A percentile compares a stretch with the other conserved stretches of the same genome.
These are phyloP conservation scores for Eimeria sp. DNA, from an alignment of 169 alveolate species.

Conservation along the genomic window DNA sequence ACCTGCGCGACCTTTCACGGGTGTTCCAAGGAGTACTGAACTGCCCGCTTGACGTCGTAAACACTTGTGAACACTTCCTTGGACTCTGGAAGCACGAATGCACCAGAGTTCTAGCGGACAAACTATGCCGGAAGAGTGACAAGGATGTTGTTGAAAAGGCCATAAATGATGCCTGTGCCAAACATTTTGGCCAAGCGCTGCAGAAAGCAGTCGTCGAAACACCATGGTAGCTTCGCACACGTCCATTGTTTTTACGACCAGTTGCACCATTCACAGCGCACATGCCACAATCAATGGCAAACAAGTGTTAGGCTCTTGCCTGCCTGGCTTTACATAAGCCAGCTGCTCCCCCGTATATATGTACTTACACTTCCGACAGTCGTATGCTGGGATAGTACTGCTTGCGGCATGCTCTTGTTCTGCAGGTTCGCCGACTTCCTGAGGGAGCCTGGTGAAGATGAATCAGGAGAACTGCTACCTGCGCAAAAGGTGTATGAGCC, in stretches of 20 bases:
- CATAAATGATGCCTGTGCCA: conserved; percentile 87
- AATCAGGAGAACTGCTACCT: conserved; percentile 91
- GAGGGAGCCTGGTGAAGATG: conserved; percentile 90
- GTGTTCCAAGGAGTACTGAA: conserved; percentile 96
- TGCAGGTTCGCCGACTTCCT: conserved; percentile 91
- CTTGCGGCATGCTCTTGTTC: conserved; percentile 1
- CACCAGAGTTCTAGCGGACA: conserved; percentile 98
- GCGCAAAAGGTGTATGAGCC: conserved; percentile 92
- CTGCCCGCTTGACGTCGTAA: conserved; percentile 87
- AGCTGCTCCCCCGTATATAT: neutral
- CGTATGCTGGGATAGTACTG: neutral
- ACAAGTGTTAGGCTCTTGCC: neutral
- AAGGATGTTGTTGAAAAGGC: conserved; percentile 90
- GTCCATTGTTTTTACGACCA: conserved; percentile 91
- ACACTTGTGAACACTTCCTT: conserved; percentile 84
- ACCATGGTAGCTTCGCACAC: conserved; percentile 80
- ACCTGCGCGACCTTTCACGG: conserved; percentile 98
- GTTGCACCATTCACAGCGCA: conserved; percentile 24
- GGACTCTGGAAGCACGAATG: conserved; percentile 99
- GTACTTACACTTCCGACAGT: neutral
- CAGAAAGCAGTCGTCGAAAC: conserved; percentile 43
- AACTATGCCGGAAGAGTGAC: conserved; percentile 95
- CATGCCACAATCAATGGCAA: neutral
- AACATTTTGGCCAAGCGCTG: conserved; percentile 90
- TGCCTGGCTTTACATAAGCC: neutral